phyloP scores from a whole-genome alignment of 345 rosid genomes.

The Physaria fendleri region DNA sequence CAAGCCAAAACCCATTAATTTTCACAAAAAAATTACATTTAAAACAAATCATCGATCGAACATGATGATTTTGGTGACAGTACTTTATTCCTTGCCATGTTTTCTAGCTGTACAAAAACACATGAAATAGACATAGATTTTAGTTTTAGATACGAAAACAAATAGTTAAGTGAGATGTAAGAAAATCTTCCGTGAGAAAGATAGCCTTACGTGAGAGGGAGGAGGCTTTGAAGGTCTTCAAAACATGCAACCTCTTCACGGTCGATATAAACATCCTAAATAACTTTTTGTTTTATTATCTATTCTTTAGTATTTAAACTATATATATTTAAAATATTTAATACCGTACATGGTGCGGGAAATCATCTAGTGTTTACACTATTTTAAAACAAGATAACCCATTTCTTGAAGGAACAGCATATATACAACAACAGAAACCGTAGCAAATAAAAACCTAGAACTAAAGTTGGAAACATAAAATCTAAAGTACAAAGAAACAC shows the following conservation, averaged over 20 bases:
- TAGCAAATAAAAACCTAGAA: not conserved
- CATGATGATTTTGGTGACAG: conserved; percentile 1
- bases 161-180: not conserved
- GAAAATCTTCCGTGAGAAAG: not conserved
- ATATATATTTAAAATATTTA: no score
- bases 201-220: conserved; percentile 20
- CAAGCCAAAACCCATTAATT: conserved; percentile 14
- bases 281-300: no score
- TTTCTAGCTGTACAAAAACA: conserved; percentile 12
- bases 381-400: conserved; percentile 7
- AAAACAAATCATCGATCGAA: not conserved
- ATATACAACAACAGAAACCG: conserved; percentile 1
- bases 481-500: not conserved
- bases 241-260: no score
- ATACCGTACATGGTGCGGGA: no score
- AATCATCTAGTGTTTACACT: not conserved
- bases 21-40: conserved; percentile 17
- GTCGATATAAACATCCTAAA: no score
- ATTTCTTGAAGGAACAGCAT: not conserved
- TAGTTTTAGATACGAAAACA: not conserved
- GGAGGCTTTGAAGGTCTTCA: no score
- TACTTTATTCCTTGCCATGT: conserved; percentile 15
- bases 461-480: not conserved
- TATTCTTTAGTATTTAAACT: no score
- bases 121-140: not conserved